Conservation (phyloP, 2,329 filamentous ascomycete genomes). For the Neobulgaria alba region DNA sequence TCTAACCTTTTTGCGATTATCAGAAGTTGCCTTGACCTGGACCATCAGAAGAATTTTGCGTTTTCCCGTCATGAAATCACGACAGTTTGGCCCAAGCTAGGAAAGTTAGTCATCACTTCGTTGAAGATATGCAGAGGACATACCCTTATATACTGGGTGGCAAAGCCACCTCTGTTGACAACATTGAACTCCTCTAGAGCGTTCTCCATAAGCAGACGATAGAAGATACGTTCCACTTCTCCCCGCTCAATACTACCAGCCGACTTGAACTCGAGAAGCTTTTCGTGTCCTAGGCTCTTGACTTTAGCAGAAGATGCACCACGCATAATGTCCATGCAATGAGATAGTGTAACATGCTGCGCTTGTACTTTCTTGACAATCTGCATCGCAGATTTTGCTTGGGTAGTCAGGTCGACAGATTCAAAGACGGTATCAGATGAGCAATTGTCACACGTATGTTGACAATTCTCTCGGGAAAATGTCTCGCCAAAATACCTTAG, state of each 20-base stretch:
- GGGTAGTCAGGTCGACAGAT: conserved; percentile 63
- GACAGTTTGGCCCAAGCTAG: conserved; percentile 25
- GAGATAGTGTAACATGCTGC: conserved; percentile 60
- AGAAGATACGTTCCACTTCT: conserved; percentile 78
- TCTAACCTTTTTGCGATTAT: conserved; percentile 7
- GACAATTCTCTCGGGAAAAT: conserved; percentile 65
- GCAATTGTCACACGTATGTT: conserved; percentile 82
- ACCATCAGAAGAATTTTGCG: conserved; percentile 24
- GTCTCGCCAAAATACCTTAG: conserved; percentile 89
- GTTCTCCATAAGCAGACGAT: conserved; percentile 63
- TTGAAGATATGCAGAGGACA: conserved; percentile 24
- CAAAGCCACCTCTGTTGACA: conserved; percentile 54
- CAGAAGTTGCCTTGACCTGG: conserved; percentile 20
- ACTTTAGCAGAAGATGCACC: conserved; percentile 51
- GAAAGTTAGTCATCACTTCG: conserved; percentile 22
- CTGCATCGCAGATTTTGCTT: conserved; percentile 61
- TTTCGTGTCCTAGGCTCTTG: conserved; percentile 37
- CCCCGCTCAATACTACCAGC: conserved; percentile 63
- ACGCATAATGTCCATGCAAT: conserved; percentile 77
- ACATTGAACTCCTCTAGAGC: conserved; percentile 64
- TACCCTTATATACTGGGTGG: conserved; percentile 65
- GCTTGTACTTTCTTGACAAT: conserved; percentile 53
- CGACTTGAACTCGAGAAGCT: conserved; percentile 50
- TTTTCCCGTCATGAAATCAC: conserved; percentile 21
- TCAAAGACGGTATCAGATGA: conserved; percentile 63